phyloP scores from a whole-genome alignment of 768 basidiomycete species.

The Boletus rubroflammeus region DNA sequence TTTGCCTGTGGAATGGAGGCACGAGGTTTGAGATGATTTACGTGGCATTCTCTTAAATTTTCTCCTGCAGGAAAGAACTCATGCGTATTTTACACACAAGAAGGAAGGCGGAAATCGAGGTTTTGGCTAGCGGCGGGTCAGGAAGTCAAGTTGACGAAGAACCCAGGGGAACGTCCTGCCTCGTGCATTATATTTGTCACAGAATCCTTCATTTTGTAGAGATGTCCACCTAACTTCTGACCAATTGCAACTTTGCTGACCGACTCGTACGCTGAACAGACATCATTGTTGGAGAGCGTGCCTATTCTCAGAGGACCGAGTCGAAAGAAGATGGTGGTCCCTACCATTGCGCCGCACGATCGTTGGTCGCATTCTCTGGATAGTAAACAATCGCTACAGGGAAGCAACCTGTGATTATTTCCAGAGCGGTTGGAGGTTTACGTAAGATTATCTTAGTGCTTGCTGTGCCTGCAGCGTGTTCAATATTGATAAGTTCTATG shows the following conservation, averaged over 20 bases:
- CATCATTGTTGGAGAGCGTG: neutral
- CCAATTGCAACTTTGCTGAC: neutral
- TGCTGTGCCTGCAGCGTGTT: too few relatives aligned
- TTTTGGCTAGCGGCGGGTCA: conserved; percentile 35
- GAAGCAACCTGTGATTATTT: too few relatives aligned
- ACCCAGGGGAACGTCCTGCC: conserved; percentile 10
- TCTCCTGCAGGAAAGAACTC: conserved; percentile 64
- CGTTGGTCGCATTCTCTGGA: too few relatives aligned
- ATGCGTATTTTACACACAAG: conserved; percentile 72
- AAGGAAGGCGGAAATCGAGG: conserved; percentile 93
- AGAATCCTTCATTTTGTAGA: conserved; percentile 26
- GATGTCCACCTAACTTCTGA: conserved; percentile 17
- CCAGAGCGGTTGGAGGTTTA: neutral
- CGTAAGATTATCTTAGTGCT: neutral
- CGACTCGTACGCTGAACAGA: neutral
- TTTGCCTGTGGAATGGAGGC: conserved; percentile 71
- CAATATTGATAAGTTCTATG: too few relatives aligned
- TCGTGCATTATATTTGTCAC: conserved; percentile 28
- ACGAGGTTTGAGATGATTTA: conserved; percentile 16
- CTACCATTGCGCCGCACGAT: neutral
- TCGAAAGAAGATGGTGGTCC: neutral
- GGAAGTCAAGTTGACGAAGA: conserved; percentile 3
- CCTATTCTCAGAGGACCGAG: neutral
- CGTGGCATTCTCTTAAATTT: neutral
- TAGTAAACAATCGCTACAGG: too few relatives aligned